phyloP scores from a whole-genome alignment of 129 eudicot genomes.

The Artemisia annua region DNA sequence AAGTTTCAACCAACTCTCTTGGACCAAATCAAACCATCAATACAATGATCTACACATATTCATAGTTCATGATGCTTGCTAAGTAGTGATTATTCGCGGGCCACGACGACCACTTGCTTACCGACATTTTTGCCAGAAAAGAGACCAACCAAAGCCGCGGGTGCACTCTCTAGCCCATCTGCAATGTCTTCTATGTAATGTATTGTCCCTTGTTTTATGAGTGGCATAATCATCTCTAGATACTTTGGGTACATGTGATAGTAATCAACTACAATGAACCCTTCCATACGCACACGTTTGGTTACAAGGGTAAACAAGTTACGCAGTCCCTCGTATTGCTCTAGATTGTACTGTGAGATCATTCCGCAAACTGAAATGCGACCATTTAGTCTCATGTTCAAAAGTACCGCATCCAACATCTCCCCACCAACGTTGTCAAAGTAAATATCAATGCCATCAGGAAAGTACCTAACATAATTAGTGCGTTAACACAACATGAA shows the following conservation, averaged over 20 bases:
- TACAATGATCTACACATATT: not conserved
- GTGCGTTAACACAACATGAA: not conserved
- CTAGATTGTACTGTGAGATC: conserved; percentile 39
- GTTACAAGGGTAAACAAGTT: conserved; percentile 11
- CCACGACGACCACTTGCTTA: conserved; percentile 42
- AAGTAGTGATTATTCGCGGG: conserved; percentile 7
- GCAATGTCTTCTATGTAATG: conserved; percentile 35
- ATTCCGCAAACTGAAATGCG: conserved; percentile 36
- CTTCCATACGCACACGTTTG: conserved; percentile 31
- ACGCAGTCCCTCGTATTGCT: conserved; percentile 19
- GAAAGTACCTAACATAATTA: conserved; percentile 27
- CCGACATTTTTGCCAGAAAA: conserved; percentile 43
- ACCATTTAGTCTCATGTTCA: conserved; percentile 35
- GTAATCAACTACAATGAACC: conserved; percentile 18
- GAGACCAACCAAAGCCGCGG: conserved; percentile 39
- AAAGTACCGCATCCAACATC: conserved; percentile 43
- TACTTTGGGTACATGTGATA: conserved; percentile 35
- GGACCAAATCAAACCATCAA: conserved; percentile 24
- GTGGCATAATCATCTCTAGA: conserved; percentile 36
- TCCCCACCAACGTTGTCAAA: conserved; percentile 42
- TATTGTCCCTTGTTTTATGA: conserved; percentile 32
- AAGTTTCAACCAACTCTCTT: not conserved
- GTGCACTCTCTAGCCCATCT: conserved; percentile 41
- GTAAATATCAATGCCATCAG: conserved; percentile 41
- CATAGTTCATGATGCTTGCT: not conserved